phyloP scores from a whole-genome alignment of 176 grass and related monocot genomes.

The Olyra latifolia region DNA sequence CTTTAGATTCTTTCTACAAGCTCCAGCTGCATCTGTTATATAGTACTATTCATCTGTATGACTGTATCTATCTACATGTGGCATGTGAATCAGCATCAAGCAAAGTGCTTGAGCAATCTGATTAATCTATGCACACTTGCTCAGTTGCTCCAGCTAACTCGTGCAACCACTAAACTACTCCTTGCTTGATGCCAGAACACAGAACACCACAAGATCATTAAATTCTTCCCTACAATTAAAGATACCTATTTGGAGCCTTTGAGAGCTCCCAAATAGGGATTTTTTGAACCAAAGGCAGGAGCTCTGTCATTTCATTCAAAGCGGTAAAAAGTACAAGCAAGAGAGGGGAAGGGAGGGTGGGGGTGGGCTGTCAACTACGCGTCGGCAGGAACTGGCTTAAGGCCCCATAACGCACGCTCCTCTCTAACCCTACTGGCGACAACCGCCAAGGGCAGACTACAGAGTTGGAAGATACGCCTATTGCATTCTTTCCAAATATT shows the following conservation, averaged over 20 bases:
- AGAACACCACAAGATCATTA: conserved; percentile 39
- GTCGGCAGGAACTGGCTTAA: no score
- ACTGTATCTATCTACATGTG: conserved; percentile 36
- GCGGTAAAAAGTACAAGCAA: no score
- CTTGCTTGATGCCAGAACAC: conserved; percentile 36
- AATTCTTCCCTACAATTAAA: conserved; percentile 37
- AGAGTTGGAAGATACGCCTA: no score
- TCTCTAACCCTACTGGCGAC: no score
- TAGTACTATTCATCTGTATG: conserved; percentile 31
- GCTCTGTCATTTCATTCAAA: no score
- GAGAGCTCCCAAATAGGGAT: conserved; percentile 34
- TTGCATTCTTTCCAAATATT: no score
- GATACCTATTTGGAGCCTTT: conserved; percentile 43
- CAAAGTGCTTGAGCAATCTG: conserved; percentile 30
- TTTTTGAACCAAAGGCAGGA: no score
- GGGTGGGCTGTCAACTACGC: no score
- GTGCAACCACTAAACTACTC: conserved; percentile 51
- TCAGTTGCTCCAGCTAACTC: conserved; percentile 43
- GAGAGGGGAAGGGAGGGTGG: no score
- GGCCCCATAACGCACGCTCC: no score
- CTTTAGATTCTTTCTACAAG: conserved; percentile 25
- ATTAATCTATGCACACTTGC: conserved; percentile 44
- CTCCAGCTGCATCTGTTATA: conserved; percentile 30
- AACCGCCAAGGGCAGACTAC: no score
- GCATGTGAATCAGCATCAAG: conserved; percentile 43